A percentile compares a stretch with the other conserved stretches of the same genome.
These are phyloP conservation scores for Entomortierella parvispora DNA, from an alignment of 192 early-diverging fungal species.

Conservation along the genomic window DNA sequence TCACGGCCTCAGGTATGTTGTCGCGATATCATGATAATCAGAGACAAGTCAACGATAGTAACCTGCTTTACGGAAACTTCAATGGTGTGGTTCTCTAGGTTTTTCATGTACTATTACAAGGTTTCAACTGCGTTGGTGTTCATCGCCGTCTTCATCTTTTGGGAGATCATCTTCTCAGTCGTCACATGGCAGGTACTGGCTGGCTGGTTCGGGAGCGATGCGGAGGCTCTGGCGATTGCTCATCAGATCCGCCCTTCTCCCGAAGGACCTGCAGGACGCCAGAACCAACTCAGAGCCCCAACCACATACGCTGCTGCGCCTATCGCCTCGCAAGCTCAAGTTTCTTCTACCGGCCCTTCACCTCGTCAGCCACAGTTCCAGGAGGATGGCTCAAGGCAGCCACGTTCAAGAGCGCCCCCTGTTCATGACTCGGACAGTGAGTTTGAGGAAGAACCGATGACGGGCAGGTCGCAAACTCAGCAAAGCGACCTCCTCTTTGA, in stretches of 20 bases:
- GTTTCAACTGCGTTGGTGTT: constrained; percentile 57
- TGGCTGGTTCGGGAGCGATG: constrained; percentile 49
- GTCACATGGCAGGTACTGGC: constrained; percentile 59
- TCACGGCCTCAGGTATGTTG: constrained; percentile 59
- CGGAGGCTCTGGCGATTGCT: constrained; percentile 38
- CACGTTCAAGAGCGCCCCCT: background rate
- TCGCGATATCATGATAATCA: background rate
- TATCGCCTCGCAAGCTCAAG: constrained; percentile 2
- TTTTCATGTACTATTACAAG: constrained; percentile 64
- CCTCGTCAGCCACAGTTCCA: constrained; percentile 47
- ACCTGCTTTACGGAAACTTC: too few species aligned
- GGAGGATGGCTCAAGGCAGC: constrained; percentile 6
- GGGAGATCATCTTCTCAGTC: constrained; percentile 60
- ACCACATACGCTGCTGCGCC: constrained; percentile 3
- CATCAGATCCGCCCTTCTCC: constrained; percentile 23
- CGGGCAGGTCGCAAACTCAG: background rate
- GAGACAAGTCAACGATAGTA: too few species aligned
- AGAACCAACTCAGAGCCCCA: constrained; percentile 20
- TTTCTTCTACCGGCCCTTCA: background rate
- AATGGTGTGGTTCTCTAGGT: too few species aligned
- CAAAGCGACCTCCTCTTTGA: background rate
- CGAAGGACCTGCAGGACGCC: constrained; percentile 7
- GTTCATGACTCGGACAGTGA: constrained; percentile 30
- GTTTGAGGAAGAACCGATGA: constrained; percentile 26
- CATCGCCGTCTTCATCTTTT: constrained; percentile 53